Evolutionary conservation across 2,329 filamentous ascomycete species (phyloP), one percentile per base, ranked within the genome.

Genomic region (Hymenoscyphus infarciens): DNA sequence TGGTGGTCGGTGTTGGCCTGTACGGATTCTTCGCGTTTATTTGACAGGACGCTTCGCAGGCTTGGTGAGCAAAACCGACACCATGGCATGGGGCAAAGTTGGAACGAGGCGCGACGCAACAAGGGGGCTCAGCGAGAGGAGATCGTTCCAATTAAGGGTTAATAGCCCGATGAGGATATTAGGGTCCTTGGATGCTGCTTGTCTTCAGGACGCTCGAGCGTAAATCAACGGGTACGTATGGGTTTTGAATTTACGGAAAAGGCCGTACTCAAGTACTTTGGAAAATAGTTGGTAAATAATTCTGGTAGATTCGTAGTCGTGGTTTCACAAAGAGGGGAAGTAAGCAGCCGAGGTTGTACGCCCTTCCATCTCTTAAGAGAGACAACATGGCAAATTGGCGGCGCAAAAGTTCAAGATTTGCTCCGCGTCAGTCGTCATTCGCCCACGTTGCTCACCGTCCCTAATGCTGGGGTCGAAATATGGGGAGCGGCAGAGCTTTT

Each of bases 1-100:
- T 52, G 45, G 45, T 25, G 45, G 45, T 5, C 19, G 19, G 45
- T 52, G 45, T 52, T 56, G 53, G 59, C 57, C 64, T 29, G 58
- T 65, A 22, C 19, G 2, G 22, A 25, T 13, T 25, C 45, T 52
- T 52, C 45, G 45, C 45, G 45, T 52, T 52, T 19, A 52, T 52
- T 52, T 52, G 45, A 19, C 45, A 52, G 45, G 16, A 52, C n/a
- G 19, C 45, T 52, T 38, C 35, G 35, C 2, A 38, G 35, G 35
- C 13, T 38, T 38, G 35, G 35, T 52, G 45, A 66, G 62, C 66
- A 57, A 63, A 53, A 61, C 64, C 66, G 57, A 49, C 61, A 59
- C 54, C 62, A 66, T 66, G 16, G 53, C 62, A 65, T 65, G 16
- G 53, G 45, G 57, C 53, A 25, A n/a, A 27, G 59, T 57, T 45